A percentile compares a stretch with the other conserved stretches of the same genome.
These are phyloP conservation scores for Myotisia sp. DNA, from an alignment of 2,329 filamentous ascomycete species.

Conservation along the genomic window DNA sequence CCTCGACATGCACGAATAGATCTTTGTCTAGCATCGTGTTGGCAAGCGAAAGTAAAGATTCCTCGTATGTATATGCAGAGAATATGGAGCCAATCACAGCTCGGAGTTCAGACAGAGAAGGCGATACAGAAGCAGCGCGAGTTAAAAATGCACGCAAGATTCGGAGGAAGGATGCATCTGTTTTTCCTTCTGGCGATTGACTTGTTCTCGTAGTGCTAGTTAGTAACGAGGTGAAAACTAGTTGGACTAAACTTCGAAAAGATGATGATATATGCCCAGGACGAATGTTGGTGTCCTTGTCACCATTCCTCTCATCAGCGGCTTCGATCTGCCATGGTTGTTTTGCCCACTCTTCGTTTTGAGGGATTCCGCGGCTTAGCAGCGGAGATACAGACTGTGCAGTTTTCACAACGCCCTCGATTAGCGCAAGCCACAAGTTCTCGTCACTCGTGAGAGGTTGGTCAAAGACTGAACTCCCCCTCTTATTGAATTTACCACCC, in stretches of 20 bases:
- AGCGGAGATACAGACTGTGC: conserved; percentile 43
- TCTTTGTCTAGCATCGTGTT: conserved; percentile 79
- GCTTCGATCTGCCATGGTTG: neutral
- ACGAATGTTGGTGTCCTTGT: neutral
- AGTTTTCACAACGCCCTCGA: conserved; percentile 48
- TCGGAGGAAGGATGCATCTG: conserved; percentile 66
- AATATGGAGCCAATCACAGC: conserved; percentile 80
- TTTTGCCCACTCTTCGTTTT: neutral
- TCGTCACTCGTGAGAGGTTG: conserved; percentile 47
- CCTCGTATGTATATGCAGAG: conserved; percentile 88
- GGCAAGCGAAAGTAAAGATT: conserved; percentile 70
- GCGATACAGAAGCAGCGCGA: conserved; percentile 64
- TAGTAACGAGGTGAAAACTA: conserved; percentile 76
- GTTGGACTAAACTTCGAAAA: conserved; percentile 69
- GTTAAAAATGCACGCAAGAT: conserved; percentile 80
- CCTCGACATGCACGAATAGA: conserved; percentile 67
- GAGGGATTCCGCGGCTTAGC: conserved; percentile 3
- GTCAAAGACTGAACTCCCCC: conserved; percentile 34
- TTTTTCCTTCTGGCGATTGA: conserved; percentile 20
- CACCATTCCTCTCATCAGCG: neutral
- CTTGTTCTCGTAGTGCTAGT: conserved; percentile 28
- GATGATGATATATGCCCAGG: conserved; percentile 44
- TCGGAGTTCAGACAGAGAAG: conserved; percentile 74
- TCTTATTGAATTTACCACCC: conserved; percentile 22
- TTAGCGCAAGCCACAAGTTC: conserved; percentile 50